Evolutionary conservation across 257 asterid genomes (phyloP).

Genomic region (Capsicum rhomboideum): DNA sequence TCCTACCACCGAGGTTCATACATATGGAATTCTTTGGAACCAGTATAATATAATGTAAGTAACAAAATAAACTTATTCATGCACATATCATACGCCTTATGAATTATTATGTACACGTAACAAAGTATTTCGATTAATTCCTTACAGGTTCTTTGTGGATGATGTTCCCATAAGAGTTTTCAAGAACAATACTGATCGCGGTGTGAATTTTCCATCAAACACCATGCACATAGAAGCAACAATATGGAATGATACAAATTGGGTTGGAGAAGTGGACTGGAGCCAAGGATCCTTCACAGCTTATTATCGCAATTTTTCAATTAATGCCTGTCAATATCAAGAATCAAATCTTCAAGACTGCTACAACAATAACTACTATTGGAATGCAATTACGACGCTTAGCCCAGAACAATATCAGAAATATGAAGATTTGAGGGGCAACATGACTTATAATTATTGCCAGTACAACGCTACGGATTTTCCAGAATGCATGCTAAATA

Average conservation of each 20-base stretch:
- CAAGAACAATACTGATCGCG: constrained; percentile 6
- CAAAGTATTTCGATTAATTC: background rate
- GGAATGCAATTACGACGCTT: constrained; percentile 8
- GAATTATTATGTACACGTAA: no score
- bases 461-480: background rate
- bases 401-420: background rate
- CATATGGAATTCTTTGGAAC: constrained; percentile 16
- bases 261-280: constrained; percentile 17
- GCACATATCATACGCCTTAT: background rate
- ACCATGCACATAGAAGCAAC: constrained; percentile 21
- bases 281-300: constrained; percentile 9
- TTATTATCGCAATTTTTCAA: background rate
- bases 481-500: constrained; percentile 9
- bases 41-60: constrained; percentile 19
- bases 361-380: background rate
- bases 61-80: background rate
- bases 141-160: constrained; percentile 13
- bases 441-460: constrained; percentile 16
- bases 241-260: constrained; percentile 10
- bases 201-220: constrained; percentile 9
- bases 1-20: constrained; percentile 6
- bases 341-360: background rate
- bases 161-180: constrained; percentile 14
- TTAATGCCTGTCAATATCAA: background rate
- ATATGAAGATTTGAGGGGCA: background rate